Percentiles rank a stretch among this genome's conserved stretches.
Evolutionary conservation across 108 stramenopile species (phyloP).

Genomic region (Fragilariopsis cylindrus): DNA sequence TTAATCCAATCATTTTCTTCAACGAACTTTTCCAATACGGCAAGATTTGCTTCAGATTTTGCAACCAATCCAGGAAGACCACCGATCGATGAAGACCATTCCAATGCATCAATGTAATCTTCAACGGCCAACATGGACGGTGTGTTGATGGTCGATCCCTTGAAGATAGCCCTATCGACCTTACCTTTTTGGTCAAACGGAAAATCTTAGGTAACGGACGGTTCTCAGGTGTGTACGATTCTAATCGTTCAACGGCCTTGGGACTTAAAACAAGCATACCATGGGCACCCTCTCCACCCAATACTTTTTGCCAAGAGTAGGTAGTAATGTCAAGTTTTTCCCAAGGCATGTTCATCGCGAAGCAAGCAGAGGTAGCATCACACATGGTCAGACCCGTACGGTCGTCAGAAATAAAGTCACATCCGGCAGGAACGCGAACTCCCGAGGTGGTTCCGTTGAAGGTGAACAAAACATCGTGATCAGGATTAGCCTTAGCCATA

Average conservation of each 20-base stretch:
- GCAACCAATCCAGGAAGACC: constrained; percentile 93
- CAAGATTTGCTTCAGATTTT: constrained; percentile 88
- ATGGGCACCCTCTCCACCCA: constrained; percentile 99
- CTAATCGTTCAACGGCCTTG: constrained; percentile 96
- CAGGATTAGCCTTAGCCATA: constrained; percentile 80
- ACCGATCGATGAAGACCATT: constrained; percentile 94
- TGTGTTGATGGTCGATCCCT: constrained; percentile 99
- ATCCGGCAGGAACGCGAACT: constrained; percentile 94
- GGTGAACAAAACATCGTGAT: constrained; percentile 97
- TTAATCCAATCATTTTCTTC: constrained; percentile 93
- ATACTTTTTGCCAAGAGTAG: constrained; percentile 99
- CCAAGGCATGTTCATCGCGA: constrained; percentile 99
- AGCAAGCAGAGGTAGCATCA: constrained; percentile 99
- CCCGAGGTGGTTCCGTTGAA: constrained; percentile 99
- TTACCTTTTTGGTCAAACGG: constrained; percentile 97
- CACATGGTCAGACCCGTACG: constrained; percentile 94
- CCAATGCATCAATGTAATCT: constrained; percentile 99
- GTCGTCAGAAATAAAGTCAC: constrained; percentile 92
- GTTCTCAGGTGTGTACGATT: constrained; percentile 90
- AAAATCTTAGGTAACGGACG: constrained; percentile 99
- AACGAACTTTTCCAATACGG: constrained; percentile 92
- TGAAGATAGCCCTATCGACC: constrained; percentile 92
- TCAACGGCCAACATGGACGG: constrained; percentile 99
- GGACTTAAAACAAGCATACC: constrained; percentile 97
- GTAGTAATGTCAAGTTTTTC: constrained; percentile 98